These are phyloP conservation scores for Hymenoscyphus occultus DNA, from an alignment of 2,329 filamentous ascomycete genomes.

Conservation along the genomic window DNA sequence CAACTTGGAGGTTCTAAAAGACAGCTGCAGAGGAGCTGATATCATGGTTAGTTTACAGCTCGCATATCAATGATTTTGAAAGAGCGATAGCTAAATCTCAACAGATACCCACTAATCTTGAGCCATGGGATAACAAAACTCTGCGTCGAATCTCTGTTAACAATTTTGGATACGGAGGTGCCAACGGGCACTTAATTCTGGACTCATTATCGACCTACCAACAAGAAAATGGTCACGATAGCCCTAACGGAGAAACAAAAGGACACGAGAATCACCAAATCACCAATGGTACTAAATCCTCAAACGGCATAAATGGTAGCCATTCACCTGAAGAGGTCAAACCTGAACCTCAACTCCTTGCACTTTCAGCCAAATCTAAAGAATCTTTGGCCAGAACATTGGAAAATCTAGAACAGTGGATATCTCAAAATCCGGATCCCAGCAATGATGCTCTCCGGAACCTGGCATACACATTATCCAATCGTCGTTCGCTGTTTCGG, in stretches of 20 bases:
- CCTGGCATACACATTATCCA: slow-evolving; percentile 20
- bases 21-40: slow-evolving; percentile 17
- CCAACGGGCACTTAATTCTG: slow-evolving; percentile 44
- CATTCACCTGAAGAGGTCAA: not conserved
- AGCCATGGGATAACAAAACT: slow-evolving; percentile 8
- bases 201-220: slow-evolving; percentile 17
- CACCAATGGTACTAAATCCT: not conserved
- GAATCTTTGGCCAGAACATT: not conserved
- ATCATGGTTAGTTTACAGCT: not conserved
- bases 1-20: slow-evolving; percentile 41
- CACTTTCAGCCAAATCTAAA: slow-evolving; percentile 7
- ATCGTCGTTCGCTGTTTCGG: slow-evolving; percentile 15
- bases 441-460: not conserved
- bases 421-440: not conserved
- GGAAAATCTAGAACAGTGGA: slow-evolving; percentile 4
- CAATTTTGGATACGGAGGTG: slow-evolving; percentile 45
- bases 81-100: not conserved
- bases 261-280: not conserved
- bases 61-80: not conserved
- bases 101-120: not conserved
- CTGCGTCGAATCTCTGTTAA: slow-evolving; percentile 22
- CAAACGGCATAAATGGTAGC: not conserved
- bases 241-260: not conserved
- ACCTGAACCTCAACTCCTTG: not conserved
- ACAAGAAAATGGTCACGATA: not conserved